These are phyloP conservation scores for Colletotrichum scovillei DNA, from an alignment of 2,329 filamentous ascomycete species.

Conservation along the genomic window DNA sequence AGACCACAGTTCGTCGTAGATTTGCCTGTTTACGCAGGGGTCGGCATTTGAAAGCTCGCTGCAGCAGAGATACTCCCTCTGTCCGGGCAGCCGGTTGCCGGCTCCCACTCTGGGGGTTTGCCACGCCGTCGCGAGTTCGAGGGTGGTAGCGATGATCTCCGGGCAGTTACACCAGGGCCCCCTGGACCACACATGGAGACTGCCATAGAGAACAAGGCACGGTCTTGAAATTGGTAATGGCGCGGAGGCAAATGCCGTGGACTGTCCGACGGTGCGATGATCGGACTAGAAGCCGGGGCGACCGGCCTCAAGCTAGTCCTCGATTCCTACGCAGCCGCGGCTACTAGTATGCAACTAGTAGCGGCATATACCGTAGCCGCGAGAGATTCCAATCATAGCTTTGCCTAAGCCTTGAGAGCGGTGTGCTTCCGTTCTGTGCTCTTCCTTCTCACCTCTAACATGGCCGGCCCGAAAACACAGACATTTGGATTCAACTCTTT, in stretches of 20 bases:
- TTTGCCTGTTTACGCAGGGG: background rate
- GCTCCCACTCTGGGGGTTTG: background rate
- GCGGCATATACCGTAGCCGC: background rate
- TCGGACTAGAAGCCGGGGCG: background rate
- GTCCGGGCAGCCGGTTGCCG: background rate
- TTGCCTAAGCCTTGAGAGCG: background rate
- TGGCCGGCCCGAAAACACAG: background rate
- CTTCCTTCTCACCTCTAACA: background rate
- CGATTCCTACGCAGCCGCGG: background rate
- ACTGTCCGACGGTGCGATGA: background rate
- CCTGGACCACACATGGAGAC: background rate
- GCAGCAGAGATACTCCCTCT: background rate
- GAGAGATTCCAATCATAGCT: background rate
- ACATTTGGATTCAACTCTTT: background rate
- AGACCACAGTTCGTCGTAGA: background rate
- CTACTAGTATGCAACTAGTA: background rate
- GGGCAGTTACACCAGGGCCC: background rate
- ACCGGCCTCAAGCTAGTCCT: background rate
- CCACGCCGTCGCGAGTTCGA: slow-evolving; percentile 16
- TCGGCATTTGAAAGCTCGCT: background rate
- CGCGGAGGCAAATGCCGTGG: background rate
- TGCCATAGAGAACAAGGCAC: slow-evolving; percentile 6
- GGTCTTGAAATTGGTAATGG: slow-evolving; percentile 8
- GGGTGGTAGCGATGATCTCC: slow-evolving; percentile 31
- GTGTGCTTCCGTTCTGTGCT: background rate